Percentiles rank a stretch among this genome's conserved stretches.
phyloP scores from a whole-genome alignment of 108 stramenopile genomes.

The Cyclostephanos invisitatus region DNA sequence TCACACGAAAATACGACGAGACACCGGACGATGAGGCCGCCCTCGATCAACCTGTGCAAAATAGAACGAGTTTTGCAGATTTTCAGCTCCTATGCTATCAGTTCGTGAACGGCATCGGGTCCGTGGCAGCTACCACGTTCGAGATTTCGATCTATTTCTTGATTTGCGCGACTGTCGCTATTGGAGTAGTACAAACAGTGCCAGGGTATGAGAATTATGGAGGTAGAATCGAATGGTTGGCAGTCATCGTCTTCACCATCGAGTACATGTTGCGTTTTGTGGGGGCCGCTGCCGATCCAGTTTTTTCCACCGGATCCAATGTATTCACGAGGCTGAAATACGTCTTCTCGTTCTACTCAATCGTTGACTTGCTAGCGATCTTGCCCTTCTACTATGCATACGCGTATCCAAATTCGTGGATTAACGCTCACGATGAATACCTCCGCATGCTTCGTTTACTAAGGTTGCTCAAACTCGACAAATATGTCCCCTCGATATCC shows the following conservation, averaged over 20 bases:
- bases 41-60: background rate
- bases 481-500: slow-evolving; percentile 85
- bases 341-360: slow-evolving; percentile 81
- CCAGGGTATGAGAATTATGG: slow-evolving; percentile 66
- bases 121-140: slow-evolving; percentile 50
- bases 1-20: slow-evolving; percentile 73
- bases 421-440: slow-evolving; percentile 88
- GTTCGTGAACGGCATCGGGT: slow-evolving; percentile 75
- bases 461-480: slow-evolving; percentile 88
- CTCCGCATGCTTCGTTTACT: slow-evolving; percentile 85
- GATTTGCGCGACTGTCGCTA: slow-evolving; percentile 61
- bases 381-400: slow-evolving; percentile 83
- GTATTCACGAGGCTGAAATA: slow-evolving; percentile 61
- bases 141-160: slow-evolving; percentile 72
- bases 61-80: slow-evolving; percentile 7
- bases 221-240: slow-evolving; percentile 62
- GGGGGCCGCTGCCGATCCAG: slow-evolving; percentile 74
- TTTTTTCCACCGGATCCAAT: slow-evolving; percentile 48
- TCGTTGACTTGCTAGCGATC: slow-evolving; percentile 85
- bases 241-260: slow-evolving; percentile 86
- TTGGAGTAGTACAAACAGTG: slow-evolving; percentile 76
- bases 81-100: slow-evolving; percentile 44
- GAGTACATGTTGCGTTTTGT: slow-evolving; percentile 85
- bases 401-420: slow-evolving; percentile 56
- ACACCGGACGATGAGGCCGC: slow-evolving; percentile 51